Percentiles rank a stretch among this genome's conserved stretches.
These are phyloP conservation scores for Taxillus chinensis DNA, from an alignment of 164 flowering plant species.

Conservation along the genomic window DNA sequence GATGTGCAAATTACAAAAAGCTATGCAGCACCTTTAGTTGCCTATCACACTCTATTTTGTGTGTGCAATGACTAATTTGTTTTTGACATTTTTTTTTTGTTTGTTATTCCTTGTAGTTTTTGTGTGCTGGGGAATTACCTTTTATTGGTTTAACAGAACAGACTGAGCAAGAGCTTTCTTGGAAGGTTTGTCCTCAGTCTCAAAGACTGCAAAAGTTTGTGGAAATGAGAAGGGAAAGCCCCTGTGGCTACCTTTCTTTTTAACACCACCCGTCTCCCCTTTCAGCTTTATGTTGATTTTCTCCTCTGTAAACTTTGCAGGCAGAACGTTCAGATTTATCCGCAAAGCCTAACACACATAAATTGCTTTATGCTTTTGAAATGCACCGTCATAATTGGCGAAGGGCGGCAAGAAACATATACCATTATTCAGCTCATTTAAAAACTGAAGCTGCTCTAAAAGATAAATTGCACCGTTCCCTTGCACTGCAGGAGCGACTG, in stretches of 20 bases:
- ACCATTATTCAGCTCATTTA: constrained; percentile 57
- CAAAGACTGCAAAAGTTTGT: too few species aligned
- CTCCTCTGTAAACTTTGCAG: constrained; percentile 24
- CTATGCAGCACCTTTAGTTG: too few species aligned
- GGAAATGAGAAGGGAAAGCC: too few species aligned
- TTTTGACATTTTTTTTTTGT: neutral
- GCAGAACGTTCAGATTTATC: constrained; percentile 78
- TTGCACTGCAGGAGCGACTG: constrained; percentile 59
- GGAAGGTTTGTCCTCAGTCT: constrained; percentile 52
- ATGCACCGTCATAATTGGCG: constrained; percentile 85
- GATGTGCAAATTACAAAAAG: too few species aligned
- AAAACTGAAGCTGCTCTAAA: constrained; percentile 39
- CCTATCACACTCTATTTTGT: too few species aligned
- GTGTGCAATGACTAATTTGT: too few species aligned
- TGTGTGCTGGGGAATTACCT: constrained; percentile 80
- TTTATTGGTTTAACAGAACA: constrained; percentile 78
- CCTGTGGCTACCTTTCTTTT: too few species aligned
- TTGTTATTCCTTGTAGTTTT: constrained; percentile 32
- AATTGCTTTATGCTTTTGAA: constrained; percentile 84
- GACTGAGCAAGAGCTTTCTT: constrained; percentile 73
- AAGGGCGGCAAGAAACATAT: constrained; percentile 75
- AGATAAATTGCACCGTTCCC: constrained; percentile 37
- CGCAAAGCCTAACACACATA: constrained; percentile 61
- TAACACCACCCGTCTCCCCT: too few species aligned
- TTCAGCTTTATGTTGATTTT: too few species aligned